A percentile compares a stretch with the other conserved stretches of the same genome.
These are phyloP conservation scores for Haplographium delicatum DNA, from an alignment of 495 filamentous ascomycete genomes.

Conservation along the genomic window DNA sequence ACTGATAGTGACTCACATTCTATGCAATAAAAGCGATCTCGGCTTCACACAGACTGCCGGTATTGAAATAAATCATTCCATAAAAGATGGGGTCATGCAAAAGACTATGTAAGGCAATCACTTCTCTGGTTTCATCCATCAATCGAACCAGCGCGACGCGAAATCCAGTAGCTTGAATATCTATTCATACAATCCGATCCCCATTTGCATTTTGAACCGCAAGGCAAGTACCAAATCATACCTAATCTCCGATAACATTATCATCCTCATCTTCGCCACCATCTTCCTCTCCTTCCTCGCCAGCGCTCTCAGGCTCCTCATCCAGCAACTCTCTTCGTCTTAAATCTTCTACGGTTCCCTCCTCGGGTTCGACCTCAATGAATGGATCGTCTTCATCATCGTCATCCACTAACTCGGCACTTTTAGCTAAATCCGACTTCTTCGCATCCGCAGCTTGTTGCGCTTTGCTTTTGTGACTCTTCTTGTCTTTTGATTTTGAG, in stretches of 20 bases:
- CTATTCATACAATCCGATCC: not conserved
- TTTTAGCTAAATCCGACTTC: slow-evolving; percentile 35
- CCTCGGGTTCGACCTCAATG: slow-evolving; percentile 46
- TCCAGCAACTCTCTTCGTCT: slow-evolving; percentile 54
- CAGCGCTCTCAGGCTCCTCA: slow-evolving; percentile 38
- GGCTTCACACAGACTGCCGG: too few relatives aligned
- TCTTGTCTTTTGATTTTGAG: slow-evolving; percentile 42
- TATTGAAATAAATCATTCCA: not conserved
- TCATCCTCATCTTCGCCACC: slow-evolving; percentile 55
- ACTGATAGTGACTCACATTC: too few relatives aligned
- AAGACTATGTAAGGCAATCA: not conserved
- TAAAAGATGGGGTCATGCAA: not conserved
- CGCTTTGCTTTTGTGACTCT: slow-evolving; percentile 40
- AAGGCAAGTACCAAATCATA: not conserved
- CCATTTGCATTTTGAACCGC: not conserved
- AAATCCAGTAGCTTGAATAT: not conserved
- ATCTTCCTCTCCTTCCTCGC: slow-evolving; percentile 31
- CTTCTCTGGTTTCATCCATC: not conserved
- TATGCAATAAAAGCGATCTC: too few relatives aligned
- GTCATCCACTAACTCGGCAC: slow-evolving; percentile 43
- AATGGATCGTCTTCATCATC: slow-evolving; percentile 46
- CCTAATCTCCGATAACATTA: slow-evolving; percentile 64
- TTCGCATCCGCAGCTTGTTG: slow-evolving; percentile 32
- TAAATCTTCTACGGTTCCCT: slow-evolving; percentile 56
- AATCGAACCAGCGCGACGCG: not conserved